Percentiles rank a stretch among this genome's conserved stretches.
Conservation (phyloP, 1,284 basidiomycete genomes). For the Neonothopanus nambi region DNA sequence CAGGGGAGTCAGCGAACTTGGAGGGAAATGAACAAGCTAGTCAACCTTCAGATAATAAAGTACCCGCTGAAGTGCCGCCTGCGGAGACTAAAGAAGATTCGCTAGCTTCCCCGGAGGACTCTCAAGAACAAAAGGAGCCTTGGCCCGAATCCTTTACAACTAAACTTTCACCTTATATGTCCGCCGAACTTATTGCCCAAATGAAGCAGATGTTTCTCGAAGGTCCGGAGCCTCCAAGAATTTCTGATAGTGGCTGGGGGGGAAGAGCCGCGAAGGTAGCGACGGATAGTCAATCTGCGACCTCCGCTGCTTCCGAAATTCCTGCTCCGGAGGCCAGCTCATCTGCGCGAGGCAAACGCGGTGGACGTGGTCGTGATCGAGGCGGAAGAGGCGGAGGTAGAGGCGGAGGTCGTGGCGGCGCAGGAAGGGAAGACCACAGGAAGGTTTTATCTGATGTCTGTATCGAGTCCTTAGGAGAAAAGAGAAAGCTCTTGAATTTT, state of each 20-base stretch:
- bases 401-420: no score
- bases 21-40: neutral
- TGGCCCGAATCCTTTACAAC: slow-evolving; percentile 69
- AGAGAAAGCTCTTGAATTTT: no score
- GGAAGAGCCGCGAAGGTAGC: slow-evolving; percentile 41
- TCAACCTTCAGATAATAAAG: neutral
- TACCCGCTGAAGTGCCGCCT: neutral
- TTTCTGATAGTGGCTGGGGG: slow-evolving; percentile 70
- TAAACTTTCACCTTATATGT: slow-evolving; percentile 61
- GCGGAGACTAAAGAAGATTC: neutral
- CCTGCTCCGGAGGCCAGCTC: slow-evolving; percentile 29
- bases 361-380: slow-evolving; percentile 44
- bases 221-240: slow-evolving; percentile 68
- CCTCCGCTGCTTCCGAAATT: slow-evolving; percentile 17
- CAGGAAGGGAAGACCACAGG: slow-evolving; percentile 61
- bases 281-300: slow-evolving; percentile 30
- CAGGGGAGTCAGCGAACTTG: neutral
- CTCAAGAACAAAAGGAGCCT: slow-evolving; percentile 33
- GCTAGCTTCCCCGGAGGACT: neutral
- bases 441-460: slow-evolving; percentile 80
- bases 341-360: slow-evolving; percentile 35
- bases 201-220: slow-evolving; percentile 76
- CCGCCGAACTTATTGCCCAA: slow-evolving; percentile 57
- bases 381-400: slow-evolving; percentile 39
- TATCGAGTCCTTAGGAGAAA: no score